phyloP scores from a whole-genome alignment of 2,329 filamentous ascomycete genomes.

The Aureobasidium leucospermi region DNA sequence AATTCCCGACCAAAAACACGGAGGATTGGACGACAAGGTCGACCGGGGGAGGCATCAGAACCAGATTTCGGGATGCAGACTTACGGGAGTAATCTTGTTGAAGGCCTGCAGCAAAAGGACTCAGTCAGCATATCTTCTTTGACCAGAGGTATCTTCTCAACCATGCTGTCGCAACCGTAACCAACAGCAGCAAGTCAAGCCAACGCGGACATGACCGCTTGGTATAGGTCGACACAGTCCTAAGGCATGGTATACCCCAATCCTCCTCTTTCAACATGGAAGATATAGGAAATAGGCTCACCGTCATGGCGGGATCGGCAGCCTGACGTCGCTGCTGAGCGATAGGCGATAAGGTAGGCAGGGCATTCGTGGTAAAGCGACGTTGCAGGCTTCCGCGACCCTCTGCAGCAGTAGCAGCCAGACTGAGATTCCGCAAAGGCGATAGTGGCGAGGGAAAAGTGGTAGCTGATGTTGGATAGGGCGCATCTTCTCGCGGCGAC shows the following conservation, averaged over 20 bases:
- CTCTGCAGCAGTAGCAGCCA: constrained; percentile 53
- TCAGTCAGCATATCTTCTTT: constrained; percentile 5
- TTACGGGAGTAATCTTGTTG: constrained; percentile 71
- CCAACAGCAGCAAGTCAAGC: neutral
- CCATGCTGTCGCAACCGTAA: neutral
- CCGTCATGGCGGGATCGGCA: constrained; percentile 28
- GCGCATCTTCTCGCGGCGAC: constrained; percentile 67
- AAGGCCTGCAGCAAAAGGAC: constrained; percentile 28
- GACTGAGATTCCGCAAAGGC: constrained; percentile 37
- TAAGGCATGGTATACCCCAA: neutral
- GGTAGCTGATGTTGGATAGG: constrained; percentile 48
- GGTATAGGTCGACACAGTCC: neutral
- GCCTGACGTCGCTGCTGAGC: constrained; percentile 49
- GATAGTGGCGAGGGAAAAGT: constrained; percentile 60
- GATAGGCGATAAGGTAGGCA: constrained; percentile 61
- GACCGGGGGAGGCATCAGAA: neutral
- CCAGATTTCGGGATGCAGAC: constrained; percentile 24
- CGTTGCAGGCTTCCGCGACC: constrained; percentile 72
- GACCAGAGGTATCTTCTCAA: neutral
- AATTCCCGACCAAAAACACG: neutral
- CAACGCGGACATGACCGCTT: neutral
- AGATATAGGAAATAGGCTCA: neutral
- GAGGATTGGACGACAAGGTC: neutral
- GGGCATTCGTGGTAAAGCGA: constrained; percentile 87
- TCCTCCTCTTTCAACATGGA: neutral